Percentiles rank a stretch among this genome's conserved stretches.
These are phyloP conservation scores for Flaveria brownii DNA, from an alignment of 129 eudicot species.

Conservation along the genomic window DNA sequence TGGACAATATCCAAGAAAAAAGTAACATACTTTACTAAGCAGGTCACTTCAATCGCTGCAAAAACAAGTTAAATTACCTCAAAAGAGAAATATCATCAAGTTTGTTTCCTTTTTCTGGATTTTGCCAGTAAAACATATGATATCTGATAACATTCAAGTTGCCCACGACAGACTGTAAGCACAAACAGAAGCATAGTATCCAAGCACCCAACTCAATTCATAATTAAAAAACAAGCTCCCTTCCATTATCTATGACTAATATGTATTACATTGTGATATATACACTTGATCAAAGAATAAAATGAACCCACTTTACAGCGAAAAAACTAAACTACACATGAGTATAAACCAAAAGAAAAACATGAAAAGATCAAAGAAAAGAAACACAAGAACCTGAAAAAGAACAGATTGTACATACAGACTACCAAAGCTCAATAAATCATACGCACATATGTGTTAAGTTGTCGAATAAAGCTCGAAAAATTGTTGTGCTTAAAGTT, in stretches of 20 bases:
- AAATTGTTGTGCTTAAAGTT: conserved; percentile 88
- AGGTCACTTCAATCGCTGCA: neutral
- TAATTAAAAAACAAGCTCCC: neutral
- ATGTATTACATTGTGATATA: conserved; percentile 25
- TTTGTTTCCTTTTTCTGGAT: conserved; percentile 13
- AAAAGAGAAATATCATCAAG: neutral
- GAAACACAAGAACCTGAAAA: conserved; percentile 12
- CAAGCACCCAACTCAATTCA: conserved; percentile 20
- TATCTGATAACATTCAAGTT: neutral
- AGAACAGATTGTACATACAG: conserved; percentile 22
- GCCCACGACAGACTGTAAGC: conserved; percentile 7
- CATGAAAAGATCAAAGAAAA: neutral
- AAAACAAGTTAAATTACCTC: neutral
- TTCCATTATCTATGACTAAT: conserved; percentile 29
- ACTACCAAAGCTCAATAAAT: conserved; percentile 22
- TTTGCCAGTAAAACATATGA: neutral
- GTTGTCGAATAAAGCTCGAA: conserved; percentile 95
- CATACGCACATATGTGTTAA: conserved; percentile 94
- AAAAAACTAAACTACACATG: conserved; percentile 26
- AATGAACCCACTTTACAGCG: neutral
- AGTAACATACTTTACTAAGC: conserved; percentile 1
- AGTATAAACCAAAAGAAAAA: neutral
- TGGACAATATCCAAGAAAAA: conserved; percentile 10
- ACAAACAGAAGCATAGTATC: neutral
- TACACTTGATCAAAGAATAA: conserved; percentile 11